phyloP scores from a whole-genome alignment of 148 eudicot species.

The Vaccinium myrtillus region DNA sequence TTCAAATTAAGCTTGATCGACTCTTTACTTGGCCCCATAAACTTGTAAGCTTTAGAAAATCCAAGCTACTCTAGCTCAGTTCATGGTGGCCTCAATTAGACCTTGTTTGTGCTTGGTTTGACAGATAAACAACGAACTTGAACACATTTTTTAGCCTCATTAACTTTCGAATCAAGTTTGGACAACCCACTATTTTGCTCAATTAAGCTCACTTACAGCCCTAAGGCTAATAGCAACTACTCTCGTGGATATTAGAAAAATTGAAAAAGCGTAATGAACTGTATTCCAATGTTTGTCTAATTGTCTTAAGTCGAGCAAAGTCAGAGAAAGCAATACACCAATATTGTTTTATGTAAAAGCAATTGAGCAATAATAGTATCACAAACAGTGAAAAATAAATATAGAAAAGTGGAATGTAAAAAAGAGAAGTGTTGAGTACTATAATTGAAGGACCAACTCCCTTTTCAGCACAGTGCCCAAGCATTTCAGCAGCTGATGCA shows the following conservation, averaged over 20 bases:
- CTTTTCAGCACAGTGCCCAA: conserved; percentile 4
- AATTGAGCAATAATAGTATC: neutral
- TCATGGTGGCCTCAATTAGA: neutral
- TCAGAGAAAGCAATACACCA: neutral
- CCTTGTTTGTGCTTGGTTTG: neutral
- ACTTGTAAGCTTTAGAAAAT: neutral
- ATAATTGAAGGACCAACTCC: neutral
- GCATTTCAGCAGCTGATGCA: neutral
- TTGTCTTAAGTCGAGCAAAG: neutral
- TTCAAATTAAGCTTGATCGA: neutral
- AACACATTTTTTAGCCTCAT: neutral
- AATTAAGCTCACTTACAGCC: neutral
- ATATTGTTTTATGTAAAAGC: neutral
- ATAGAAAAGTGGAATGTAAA: neutral
- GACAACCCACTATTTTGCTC: neutral
- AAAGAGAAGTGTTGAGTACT: neutral
- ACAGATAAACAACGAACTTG: neutral
- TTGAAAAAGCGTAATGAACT: neutral
- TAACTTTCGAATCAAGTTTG: neutral
- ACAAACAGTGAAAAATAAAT: neutral
- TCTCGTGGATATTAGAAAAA: neutral
- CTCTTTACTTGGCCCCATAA: neutral
- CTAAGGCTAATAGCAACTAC: neutral
- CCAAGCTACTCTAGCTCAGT: neutral
- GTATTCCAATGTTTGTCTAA: neutral